Conservation (phyloP, 805 yeast genomes). For the Sporopachydermia lactativora region DNA sequence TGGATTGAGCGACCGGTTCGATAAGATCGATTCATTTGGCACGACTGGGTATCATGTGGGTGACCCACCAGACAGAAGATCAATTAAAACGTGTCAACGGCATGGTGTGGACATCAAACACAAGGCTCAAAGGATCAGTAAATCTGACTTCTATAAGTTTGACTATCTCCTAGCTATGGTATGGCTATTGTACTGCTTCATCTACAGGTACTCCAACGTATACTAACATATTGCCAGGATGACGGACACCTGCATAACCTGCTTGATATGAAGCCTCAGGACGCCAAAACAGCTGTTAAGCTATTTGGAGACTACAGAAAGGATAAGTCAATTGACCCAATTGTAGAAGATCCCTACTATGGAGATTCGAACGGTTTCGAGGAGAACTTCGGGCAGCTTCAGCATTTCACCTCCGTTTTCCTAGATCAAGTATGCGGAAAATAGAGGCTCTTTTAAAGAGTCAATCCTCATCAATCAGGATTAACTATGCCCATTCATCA, state of each 20-base stretch:
- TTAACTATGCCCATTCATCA: too few species aligned
- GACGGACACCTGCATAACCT: constrained; percentile 30
- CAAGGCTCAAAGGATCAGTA: constrained; percentile 53
- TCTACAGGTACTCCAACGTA: too few species aligned
- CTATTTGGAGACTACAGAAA: constrained; percentile 77
- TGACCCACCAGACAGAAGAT: constrained; percentile 65
- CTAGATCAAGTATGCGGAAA: constrained; percentile 27
- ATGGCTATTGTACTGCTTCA: constrained; percentile 3
- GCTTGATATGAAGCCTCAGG: constrained; percentile 31
- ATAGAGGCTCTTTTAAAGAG: too few species aligned
- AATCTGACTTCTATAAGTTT: constrained; percentile 28
- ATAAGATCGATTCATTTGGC: constrained; percentile 72
- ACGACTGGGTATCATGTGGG: constrained; percentile 80
- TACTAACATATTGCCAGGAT: constrained; percentile 27
- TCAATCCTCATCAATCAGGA: too few species aligned
- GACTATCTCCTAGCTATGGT: constrained; percentile 46
- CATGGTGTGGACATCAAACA: constrained; percentile 70
- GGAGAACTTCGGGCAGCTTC: constrained; percentile 57
- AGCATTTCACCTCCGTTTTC: constrained; percentile 63
- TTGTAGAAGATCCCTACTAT: constrained; percentile 86
- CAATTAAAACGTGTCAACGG: constrained; percentile 48
- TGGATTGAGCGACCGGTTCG: constrained; percentile 31
- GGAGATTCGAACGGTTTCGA: constrained; percentile 82
- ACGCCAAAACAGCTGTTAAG: constrained; percentile 32
- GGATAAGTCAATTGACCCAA: constrained; percentile 30